Evolutionary conservation across 768 basidiomycete species (phyloP).

Genomic region (Antrodiella citrinella): DNA sequence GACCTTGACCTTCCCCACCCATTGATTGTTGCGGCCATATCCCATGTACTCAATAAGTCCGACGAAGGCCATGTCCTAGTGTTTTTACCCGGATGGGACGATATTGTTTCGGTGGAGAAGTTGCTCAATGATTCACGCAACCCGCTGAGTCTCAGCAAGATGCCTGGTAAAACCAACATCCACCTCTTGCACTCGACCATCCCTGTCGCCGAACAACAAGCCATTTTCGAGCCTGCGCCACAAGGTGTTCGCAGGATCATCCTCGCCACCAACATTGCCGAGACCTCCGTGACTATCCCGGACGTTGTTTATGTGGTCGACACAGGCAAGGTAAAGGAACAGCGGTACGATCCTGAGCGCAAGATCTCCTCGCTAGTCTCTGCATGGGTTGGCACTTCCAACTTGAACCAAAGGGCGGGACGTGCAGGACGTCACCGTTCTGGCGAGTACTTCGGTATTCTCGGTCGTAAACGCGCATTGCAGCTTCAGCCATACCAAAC

Average conservation of each 20-base stretch:
- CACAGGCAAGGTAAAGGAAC: slow-evolving; percentile 80
- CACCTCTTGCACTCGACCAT: slow-evolving; percentile 88
- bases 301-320: slow-evolving; percentile 95
- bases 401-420: slow-evolving; percentile 85
- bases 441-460: slow-evolving; percentile 85
- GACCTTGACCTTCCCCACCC: slow-evolving; percentile 76
- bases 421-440: slow-evolving; percentile 87
- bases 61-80: slow-evolving; percentile 84
- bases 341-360: slow-evolving; percentile 80
- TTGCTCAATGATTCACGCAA: slow-evolving; percentile 51
- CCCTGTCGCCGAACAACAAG: slow-evolving; percentile 81
- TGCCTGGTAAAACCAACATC: slow-evolving; percentile 45
- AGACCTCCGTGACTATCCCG: slow-evolving; percentile 92
- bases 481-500: slow-evolving; percentile 72
- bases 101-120: slow-evolving; percentile 69
- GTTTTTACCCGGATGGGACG: slow-evolving; percentile 91
- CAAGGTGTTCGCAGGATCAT: slow-evolving; percentile 79
- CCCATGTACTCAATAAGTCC: slow-evolving; percentile 65
- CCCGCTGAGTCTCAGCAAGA: slow-evolving; percentile 34
- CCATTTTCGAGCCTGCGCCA: slow-evolving; percentile 79
- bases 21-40: slow-evolving; percentile 73
- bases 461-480: slow-evolving; percentile 54
- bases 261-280: slow-evolving; percentile 90
- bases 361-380: slow-evolving; percentile 86
- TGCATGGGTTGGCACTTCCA: slow-evolving; percentile 87